Evolutionary conservation across 2,329 filamentous ascomycete species (phyloP).

Genomic region (Pseudocercospora fijiensis): DNA sequence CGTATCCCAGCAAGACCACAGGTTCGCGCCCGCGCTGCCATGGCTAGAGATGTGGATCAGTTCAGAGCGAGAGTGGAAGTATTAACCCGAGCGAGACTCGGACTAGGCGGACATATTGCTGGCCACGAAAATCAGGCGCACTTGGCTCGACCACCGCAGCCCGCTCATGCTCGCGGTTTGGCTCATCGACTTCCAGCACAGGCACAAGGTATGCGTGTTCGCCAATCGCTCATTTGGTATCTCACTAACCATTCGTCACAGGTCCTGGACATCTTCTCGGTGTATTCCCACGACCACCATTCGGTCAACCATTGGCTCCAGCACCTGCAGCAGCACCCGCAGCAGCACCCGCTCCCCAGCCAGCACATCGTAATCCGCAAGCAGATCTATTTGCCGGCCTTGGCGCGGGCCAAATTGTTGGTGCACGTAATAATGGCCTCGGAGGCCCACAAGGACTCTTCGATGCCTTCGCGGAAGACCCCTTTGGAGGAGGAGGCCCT

Average conservation of each 20-base stretch:
- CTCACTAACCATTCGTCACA: background rate
- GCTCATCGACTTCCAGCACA: slow-evolving; percentile 11
- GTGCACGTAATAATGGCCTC: slow-evolving; percentile 13
- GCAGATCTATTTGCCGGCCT: background rate
- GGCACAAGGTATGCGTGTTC: background rate
- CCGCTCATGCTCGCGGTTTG: slow-evolving; percentile 13
- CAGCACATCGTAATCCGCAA: background rate
- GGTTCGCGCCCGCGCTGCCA: background rate
- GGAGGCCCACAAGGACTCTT: slow-evolving; percentile 12
- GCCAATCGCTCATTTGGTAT: background rate
- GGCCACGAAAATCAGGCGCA: slow-evolving; percentile 12
- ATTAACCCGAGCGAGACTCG: slow-evolving; percentile 1
- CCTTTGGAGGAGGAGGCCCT: slow-evolving; percentile 15
- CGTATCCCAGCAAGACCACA: background rate
- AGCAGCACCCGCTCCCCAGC: background rate
- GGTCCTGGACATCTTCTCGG: background rate
- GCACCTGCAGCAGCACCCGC: background rate
- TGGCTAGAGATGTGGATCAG: background rate
- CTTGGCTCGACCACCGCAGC: slow-evolving; percentile 12
- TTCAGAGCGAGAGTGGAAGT: background rate
- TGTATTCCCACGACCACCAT: background rate
- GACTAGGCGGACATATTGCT: slow-evolving; percentile 13
- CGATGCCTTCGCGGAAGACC: slow-evolving; percentile 18
- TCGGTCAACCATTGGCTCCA: background rate
- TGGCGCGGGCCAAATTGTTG: slow-evolving; percentile 11